Conservation (phyloP, 2,329 filamentous ascomycete genomes). For the Massarina eburnea region DNA sequence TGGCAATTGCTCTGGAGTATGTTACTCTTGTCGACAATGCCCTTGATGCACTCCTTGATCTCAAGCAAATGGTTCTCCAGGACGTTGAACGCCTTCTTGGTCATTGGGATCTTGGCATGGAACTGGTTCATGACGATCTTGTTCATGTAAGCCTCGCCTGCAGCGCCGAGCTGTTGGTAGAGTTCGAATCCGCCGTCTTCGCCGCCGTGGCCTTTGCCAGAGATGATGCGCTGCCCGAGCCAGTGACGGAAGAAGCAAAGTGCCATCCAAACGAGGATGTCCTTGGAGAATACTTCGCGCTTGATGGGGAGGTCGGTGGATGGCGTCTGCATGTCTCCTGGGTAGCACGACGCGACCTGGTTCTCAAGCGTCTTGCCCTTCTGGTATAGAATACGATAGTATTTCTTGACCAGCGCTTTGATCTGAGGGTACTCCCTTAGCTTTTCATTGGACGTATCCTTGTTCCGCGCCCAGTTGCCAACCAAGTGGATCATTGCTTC, state of each 20-base stretch:
- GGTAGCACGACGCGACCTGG: conserved; percentile 26
- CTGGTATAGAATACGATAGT: conserved; percentile 28
- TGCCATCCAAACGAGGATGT: conserved; percentile 56
- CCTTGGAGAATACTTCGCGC: conserved; percentile 49
- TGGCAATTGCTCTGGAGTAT: conserved; percentile 46
- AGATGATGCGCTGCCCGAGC: conserved; percentile 45
- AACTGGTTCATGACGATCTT: conserved; percentile 42
- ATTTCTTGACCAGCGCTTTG: conserved; percentile 32
- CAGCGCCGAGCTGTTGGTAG: conserved; percentile 45
- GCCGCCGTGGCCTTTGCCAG: conserved; percentile 41
- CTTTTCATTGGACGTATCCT: conserved; percentile 2
- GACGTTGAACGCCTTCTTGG: conserved; percentile 46
- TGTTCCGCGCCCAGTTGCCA: conserved; percentile 43
- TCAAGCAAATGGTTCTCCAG: conserved; percentile 44
- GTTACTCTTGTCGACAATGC: conserved; percentile 36
- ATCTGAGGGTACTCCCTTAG: conserved; percentile 25
- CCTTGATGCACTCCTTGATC: conserved; percentile 48
- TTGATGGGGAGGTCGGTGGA: conserved; percentile 36
- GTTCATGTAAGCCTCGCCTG: conserved; percentile 49
- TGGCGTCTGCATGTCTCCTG: conserved; percentile 27
- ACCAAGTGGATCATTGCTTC: conserved; percentile 50
- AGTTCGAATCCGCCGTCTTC: conserved; percentile 51
- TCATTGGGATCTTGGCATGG: conserved; percentile 47
- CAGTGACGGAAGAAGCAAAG: conserved; percentile 52
- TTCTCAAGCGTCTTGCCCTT: conserved; percentile 31